These are phyloP conservation scores for Jamesozyma gamospora DNA, from an alignment of 805 yeast species.

Conservation along the genomic window DNA sequence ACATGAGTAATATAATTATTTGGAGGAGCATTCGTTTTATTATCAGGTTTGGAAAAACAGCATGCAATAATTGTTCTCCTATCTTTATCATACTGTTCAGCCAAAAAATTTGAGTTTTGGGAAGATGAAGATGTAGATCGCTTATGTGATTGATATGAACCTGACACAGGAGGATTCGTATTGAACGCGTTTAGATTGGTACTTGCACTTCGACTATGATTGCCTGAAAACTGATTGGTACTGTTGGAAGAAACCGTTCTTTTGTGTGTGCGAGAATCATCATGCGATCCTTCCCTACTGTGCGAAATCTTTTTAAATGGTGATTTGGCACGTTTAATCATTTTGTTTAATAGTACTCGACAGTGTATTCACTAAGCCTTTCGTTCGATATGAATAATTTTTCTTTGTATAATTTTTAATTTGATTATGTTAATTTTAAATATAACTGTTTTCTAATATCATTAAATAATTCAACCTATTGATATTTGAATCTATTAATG, in stretches of 20 bases:
- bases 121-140: slow-evolving; percentile 28
- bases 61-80: slow-evolving; percentile 37
- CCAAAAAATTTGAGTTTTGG: slow-evolving; percentile 31
- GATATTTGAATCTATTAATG: too few relatives aligned
- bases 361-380: neutral
- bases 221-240: neutral
- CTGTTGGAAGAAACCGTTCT: slow-evolving; percentile 15
- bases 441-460: too few relatives aligned
- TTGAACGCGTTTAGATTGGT: slow-evolving; percentile 8
- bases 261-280: slow-evolving; percentile 17
- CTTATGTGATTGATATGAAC: slow-evolving; percentile 18
- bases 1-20: slow-evolving; percentile 71
- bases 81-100: slow-evolving; percentile 50
- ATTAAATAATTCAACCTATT: too few relatives aligned
- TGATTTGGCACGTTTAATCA: slow-evolving; percentile 28
- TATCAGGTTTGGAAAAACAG: slow-evolving; percentile 40
- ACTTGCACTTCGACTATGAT: slow-evolving; percentile 7
- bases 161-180: slow-evolving; percentile 21
- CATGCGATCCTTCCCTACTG: slow-evolving; percentile 26
- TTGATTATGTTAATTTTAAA: too few relatives aligned
- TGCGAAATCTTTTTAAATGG: slow-evolving; percentile 30
- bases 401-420: too few relatives aligned
- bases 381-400: too few relatives aligned
- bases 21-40: slow-evolving; percentile 32
- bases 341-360: neutral